A percentile compares a stretch with the other conserved stretches of the same genome.
phyloP scores from a whole-genome alignment of 1,139 yeast species.

The Debaryomyces robertsiae region DNA sequence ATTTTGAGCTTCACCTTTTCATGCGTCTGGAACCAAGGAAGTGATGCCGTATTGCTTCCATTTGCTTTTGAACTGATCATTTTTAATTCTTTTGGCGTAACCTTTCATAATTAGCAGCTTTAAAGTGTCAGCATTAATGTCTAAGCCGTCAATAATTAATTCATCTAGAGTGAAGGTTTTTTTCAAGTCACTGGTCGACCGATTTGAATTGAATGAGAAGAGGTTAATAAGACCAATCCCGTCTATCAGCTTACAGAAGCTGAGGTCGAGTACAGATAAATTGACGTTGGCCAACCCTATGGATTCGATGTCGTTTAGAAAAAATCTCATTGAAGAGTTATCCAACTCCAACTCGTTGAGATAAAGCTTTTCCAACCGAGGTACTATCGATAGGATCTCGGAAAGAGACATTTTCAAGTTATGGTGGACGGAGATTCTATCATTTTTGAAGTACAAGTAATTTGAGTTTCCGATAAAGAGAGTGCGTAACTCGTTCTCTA shows the following conservation, averaged over 20 bases:
- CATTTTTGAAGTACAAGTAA: constrained; percentile 34
- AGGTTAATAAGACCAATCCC: constrained; percentile 45
- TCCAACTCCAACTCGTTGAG: constrained; percentile 44
- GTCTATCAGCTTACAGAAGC: constrained; percentile 38
- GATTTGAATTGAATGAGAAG: constrained; percentile 17
- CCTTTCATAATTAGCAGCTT: constrained; percentile 22
- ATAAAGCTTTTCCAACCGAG: constrained; percentile 27
- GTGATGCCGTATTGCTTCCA: constrained; percentile 46
- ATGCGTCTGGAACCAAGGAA: constrained; percentile 22
- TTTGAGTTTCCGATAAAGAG: constrained; percentile 37
- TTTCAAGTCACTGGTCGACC: constrained; percentile 7
- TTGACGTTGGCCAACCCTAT: constrained; percentile 21
- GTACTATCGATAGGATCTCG: constrained; percentile 28
- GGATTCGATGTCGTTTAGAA: constrained; percentile 27
- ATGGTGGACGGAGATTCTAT: constrained; percentile 18
- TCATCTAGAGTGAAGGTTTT: constrained; percentile 21
- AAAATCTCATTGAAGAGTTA: constrained; percentile 34
- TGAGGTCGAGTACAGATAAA: constrained; percentile 35
- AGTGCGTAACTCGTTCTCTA: constrained; percentile 18
- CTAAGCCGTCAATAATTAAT: constrained; percentile 39
- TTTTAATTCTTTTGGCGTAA: constrained; percentile 23
- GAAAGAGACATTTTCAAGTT: constrained; percentile 20
- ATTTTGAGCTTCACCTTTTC: not conserved
- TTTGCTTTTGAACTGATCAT: constrained; percentile 30
- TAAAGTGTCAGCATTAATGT: constrained; percentile 36